Evolutionary conservation across 23 red algal species (phyloP).

Genomic region (Rhodosorus marinus): DNA sequence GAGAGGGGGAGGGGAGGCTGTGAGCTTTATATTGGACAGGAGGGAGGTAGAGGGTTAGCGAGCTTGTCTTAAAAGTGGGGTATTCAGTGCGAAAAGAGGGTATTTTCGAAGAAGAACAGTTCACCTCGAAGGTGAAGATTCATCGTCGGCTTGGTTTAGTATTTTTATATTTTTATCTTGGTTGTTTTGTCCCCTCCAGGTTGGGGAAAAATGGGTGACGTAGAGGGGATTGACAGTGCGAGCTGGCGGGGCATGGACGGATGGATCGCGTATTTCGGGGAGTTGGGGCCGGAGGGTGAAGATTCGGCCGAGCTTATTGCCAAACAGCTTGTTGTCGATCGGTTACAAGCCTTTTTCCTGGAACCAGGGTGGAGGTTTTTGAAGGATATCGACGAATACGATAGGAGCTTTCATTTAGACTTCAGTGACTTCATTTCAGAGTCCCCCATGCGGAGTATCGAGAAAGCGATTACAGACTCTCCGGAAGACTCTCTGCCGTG

Average conservation of each 20-base stretch:
- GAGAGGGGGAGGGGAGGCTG: too few relatives aligned
- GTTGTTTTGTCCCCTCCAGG: too few relatives aligned
- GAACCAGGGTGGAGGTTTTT: neutral
- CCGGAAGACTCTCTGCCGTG: conserved; percentile 28
- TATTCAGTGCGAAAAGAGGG: too few relatives aligned
- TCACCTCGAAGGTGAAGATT: too few relatives aligned
- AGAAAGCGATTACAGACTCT: conserved; percentile 2
- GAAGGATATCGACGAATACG: conserved; percentile 18
- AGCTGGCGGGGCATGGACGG: conserved; percentile 24
- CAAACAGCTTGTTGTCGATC: conserved; percentile 12
- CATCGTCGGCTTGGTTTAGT: too few relatives aligned
- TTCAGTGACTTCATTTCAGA: neutral
- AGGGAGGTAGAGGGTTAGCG: too few relatives aligned
- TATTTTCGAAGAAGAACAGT: too few relatives aligned
- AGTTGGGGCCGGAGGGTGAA: conserved; percentile 11
- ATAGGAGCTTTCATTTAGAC: too few relatives aligned
- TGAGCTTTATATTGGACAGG: too few relatives aligned
- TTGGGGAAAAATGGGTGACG: too few relatives aligned
- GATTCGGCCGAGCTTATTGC: conserved; percentile 8
- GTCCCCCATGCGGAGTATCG: conserved; percentile 6
- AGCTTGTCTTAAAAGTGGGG: too few relatives aligned
- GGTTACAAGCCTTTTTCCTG: conserved; percentile 21
- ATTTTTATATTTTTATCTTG: too few relatives aligned
- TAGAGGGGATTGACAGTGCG: neutral
- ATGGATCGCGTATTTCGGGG: conserved; percentile 44